phyloP scores from a whole-genome alignment of 23 red algal species.

The Gracilaria domingensis region DNA sequence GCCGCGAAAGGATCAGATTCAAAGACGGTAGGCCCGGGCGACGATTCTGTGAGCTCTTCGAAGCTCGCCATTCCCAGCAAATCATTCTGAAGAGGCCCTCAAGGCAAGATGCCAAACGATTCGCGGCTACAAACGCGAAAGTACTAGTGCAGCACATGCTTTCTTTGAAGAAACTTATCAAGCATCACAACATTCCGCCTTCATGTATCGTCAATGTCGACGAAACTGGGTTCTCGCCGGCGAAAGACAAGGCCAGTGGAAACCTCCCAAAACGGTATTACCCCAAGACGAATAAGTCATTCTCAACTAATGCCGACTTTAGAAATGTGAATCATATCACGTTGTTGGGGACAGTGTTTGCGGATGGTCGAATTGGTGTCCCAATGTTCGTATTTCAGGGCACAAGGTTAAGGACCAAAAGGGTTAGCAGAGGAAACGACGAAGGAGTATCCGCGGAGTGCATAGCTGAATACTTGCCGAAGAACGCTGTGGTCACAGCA shows the following conservation, averaged over 20 bases:
- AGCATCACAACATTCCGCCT: background rate
- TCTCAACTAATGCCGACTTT: background rate
- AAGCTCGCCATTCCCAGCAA: background rate
- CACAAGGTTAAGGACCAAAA: background rate
- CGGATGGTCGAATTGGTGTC: background rate
- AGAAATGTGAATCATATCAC: constrained; percentile 14
- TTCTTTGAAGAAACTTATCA: background rate
- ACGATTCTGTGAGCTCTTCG: background rate
- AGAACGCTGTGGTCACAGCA: background rate
- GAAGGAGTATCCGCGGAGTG: background rate
- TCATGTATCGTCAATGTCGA: background rate
- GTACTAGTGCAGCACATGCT: constrained; percentile 1
- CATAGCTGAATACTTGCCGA: background rate
- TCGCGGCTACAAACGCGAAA: constrained; percentile 10
- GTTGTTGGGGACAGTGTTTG: background rate
- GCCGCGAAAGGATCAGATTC: background rate
- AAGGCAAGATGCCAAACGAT: constrained; percentile 1
- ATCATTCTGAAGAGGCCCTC: background rate
- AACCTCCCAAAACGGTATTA: background rate
- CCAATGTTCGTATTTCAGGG: background rate
- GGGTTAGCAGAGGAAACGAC: background rate
- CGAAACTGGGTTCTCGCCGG: constrained; percentile 4
- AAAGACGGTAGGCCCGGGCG: background rate
- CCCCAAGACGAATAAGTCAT: background rate
- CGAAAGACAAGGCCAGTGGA: background rate